These are phyloP conservation scores for Canariomyces notabilis DNA, from an alignment of 2,329 filamentous ascomycete species.

Conservation along the genomic window DNA sequence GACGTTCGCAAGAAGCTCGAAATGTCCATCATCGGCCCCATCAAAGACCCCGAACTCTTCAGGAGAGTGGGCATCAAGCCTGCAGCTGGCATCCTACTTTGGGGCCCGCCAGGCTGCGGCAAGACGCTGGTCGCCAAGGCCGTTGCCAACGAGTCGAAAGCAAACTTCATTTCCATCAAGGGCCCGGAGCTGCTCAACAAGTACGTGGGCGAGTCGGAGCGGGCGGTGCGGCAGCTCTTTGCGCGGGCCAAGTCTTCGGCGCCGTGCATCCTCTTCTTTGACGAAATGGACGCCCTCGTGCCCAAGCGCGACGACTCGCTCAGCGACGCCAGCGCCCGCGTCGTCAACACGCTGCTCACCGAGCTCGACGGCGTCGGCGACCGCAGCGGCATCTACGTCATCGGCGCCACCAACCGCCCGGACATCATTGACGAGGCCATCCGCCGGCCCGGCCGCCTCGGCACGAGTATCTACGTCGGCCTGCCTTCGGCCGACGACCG, in stretches of 20 bases:
- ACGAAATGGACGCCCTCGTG: conserved; percentile 90
- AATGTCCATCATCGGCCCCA: conserved; percentile 83
- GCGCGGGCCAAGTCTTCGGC: conserved; percentile 77
- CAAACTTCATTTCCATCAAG: conserved; percentile 97
- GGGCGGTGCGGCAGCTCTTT: conserved; percentile 88
- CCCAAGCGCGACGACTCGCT: conserved; percentile 69
- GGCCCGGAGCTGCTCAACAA: conserved; percentile 96
- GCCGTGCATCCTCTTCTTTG: conserved; percentile 96
- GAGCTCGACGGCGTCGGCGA: conserved; percentile 84
- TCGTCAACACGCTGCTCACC: conserved; percentile 92
- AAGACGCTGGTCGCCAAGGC: conserved; percentile 96
- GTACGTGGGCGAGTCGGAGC: conserved; percentile 93
- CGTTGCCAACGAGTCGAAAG: conserved; percentile 89
- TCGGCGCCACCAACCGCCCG: conserved; percentile 89
- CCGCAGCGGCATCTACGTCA: conserved; percentile 83
- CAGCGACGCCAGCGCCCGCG: conserved; percentile 76
- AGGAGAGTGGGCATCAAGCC: conserved; percentile 70
- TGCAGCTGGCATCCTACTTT: conserved; percentile 84
- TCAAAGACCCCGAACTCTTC: conserved; percentile 75
- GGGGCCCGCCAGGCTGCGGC: conserved; percentile 93
- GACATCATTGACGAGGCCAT: conserved; percentile 97
- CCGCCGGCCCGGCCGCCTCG: conserved; percentile 83
- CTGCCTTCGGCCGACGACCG: conserved; percentile 71
- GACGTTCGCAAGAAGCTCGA: conserved; percentile 76
- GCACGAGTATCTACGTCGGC: conserved; percentile 84